Evolutionary conservation across 2,329 filamentous ascomycete species (phyloP).

Genomic region (Paracorniculantispora psalliotae): DNA sequence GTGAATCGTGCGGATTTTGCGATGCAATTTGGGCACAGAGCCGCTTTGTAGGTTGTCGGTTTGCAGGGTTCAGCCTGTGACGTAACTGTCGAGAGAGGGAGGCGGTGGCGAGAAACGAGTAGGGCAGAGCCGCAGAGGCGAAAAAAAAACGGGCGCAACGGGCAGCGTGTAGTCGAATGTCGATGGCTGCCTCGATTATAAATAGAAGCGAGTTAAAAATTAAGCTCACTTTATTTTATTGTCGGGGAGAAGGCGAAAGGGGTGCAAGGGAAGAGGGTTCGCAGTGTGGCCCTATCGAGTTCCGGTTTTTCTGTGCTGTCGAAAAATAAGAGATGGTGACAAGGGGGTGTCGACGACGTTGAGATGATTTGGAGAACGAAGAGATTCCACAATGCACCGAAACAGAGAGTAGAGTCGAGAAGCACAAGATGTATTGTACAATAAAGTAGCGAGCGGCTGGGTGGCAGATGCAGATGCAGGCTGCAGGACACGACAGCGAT

Average conservation of each 20-base stretch:
- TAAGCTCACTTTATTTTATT: not conserved
- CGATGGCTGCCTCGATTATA: not conserved
- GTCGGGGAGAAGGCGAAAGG: not conserved
- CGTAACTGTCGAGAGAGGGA: conserved; percentile 2
- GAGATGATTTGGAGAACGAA: not conserved
- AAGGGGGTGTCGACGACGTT: not conserved
- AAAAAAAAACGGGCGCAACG: not conserved
- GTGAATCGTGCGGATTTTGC: not conserved
- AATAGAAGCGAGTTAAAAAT: not conserved
- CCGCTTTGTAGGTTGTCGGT: conserved; percentile 4
- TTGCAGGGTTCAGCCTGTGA: conserved; percentile 11
- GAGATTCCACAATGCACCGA: not conserved
- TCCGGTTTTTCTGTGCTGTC: not conserved
- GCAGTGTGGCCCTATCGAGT: not conserved
- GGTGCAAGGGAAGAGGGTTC: not conserved
- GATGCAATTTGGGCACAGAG: not conserved
- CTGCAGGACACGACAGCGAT: not conserved
- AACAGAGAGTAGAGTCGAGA: not conserved
- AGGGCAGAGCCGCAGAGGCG: conserved; percentile 8
- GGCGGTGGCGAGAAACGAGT: conserved; percentile 9
- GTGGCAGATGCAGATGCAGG: conserved; percentile 5
- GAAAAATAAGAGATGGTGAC: not conserved
- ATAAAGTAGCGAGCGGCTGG: not conserved
- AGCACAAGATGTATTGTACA: not conserved
- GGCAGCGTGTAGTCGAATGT: not conserved